These are phyloP conservation scores for Acanthamoeba castellanii DNA, from an alignment of 208 protist genomes.

Conservation along the genomic window DNA sequence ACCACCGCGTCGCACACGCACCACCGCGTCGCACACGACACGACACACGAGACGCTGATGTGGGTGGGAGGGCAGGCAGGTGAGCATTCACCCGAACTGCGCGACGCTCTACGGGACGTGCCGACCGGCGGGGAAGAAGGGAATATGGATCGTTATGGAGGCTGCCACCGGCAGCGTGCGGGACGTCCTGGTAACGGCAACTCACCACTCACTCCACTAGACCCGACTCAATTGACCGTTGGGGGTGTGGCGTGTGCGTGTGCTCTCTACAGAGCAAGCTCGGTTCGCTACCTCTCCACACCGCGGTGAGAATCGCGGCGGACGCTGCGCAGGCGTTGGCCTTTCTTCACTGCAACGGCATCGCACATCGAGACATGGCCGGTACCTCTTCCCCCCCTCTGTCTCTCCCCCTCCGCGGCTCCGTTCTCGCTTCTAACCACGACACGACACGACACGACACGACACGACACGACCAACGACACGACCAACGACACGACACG, in stretches of 20 bases:
- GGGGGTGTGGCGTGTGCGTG: background rate
- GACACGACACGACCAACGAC: no score
- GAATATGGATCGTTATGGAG: slow-evolving; percentile 22
- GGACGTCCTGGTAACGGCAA: background rate
- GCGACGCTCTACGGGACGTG: slow-evolving; percentile 27
- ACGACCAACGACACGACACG: no score
- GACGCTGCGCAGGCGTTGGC: slow-evolving; percentile 3
- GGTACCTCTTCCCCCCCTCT: background rate
- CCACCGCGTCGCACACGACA: no score
- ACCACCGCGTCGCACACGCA: no score
- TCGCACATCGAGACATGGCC: background rate
- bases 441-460: no score
- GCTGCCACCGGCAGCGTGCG: slow-evolving; percentile 8
- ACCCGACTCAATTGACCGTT: no score
- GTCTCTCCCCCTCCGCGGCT: background rate
- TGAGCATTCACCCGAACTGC: slow-evolving; percentile 14
- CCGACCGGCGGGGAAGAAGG: background rate
- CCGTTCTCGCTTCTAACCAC: no score
- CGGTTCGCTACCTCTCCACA: background rate
- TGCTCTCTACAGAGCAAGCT: background rate
- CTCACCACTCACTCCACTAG: no score
- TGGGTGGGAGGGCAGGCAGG: no score
- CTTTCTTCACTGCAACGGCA: slow-evolving; percentile 25
- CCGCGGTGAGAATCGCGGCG: background rate
- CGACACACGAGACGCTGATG: no score